Evolutionary conservation across 1,284 basidiomycete species (phyloP).

Genomic region (Tilletia setariae): DNA sequence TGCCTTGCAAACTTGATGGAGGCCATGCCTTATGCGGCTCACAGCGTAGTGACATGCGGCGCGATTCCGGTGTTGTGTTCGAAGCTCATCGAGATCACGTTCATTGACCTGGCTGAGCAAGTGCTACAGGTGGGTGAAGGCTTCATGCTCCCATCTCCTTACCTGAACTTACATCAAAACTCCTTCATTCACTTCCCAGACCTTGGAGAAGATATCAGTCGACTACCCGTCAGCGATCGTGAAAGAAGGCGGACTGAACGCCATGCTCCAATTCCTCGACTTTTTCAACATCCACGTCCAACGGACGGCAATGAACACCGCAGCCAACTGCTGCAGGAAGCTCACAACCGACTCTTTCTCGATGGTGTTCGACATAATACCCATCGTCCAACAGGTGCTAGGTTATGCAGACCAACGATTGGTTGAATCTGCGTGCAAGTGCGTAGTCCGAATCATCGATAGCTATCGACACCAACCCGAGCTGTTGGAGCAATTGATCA

Average conservation of each 20-base stretch:
- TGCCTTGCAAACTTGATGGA: constrained; percentile 54
- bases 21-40: constrained; percentile 51
- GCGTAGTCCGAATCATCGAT: constrained; percentile 44
- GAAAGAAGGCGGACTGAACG: constrained; percentile 47
- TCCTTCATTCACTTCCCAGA: constrained; percentile 20
- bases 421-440: constrained; percentile 51
- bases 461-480: constrained; percentile 40
- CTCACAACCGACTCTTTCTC: constrained; percentile 35
- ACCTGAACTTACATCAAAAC: not conserved
- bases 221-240: constrained; percentile 48
- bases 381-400: constrained; percentile 49
- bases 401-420: constrained; percentile 48
- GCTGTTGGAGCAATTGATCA: constrained; percentile 42
- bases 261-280: constrained; percentile 52
- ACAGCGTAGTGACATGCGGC: constrained; percentile 41
- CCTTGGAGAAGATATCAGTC: constrained; percentile 50
- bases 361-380: constrained; percentile 38
- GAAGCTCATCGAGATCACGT: constrained; percentile 52
- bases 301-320: constrained; percentile 50
- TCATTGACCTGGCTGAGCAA: constrained; percentile 54
- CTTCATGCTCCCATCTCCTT: not conserved
- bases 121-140: constrained; percentile 37
- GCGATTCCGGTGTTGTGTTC: constrained; percentile 48
- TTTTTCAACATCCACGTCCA: constrained; percentile 54
- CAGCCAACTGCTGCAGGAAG: constrained; percentile 50